Percentiles rank a stretch among this genome's conserved stretches.
phyloP scores from a whole-genome alignment of 1,139 yeast genomes.

The Candida gigantensis region DNA sequence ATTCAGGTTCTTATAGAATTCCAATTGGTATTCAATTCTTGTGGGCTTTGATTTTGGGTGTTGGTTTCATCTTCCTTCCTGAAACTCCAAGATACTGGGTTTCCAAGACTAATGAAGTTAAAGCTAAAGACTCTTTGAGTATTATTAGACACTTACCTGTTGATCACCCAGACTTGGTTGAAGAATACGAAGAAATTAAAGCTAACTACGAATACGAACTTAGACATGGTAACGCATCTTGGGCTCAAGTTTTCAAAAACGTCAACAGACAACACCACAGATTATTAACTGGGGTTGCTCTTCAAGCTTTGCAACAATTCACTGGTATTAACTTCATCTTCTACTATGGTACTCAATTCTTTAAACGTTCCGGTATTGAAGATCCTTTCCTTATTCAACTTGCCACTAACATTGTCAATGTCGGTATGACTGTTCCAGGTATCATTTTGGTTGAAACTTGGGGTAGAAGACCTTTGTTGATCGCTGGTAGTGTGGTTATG shows the following conservation, averaged over 20 bases:
- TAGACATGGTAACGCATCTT: conserved; percentile 31
- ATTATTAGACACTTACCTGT: conserved; percentile 36
- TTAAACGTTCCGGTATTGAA: conserved; percentile 54
- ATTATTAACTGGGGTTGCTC: conserved; percentile 34
- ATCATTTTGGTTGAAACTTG: conserved; percentile 35
- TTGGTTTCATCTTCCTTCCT: conserved; percentile 59
- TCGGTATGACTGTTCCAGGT: conserved; percentile 40
- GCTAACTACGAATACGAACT: conserved; percentile 40
- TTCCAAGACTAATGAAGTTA: conserved; percentile 52
- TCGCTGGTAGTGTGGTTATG: conserved; percentile 65
- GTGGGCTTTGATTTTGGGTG: conserved; percentile 42
- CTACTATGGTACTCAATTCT: conserved; percentile 68
- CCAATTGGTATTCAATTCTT: conserved; percentile 57
- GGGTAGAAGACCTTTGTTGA: conserved; percentile 40
- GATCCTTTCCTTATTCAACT: conserved; percentile 39
- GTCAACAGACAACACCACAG: conserved; percentile 38
- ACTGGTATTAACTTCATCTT: conserved; percentile 75
- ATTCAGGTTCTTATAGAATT: conserved; percentile 64
- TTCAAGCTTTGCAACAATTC: conserved; percentile 63
- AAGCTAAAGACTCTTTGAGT: conserved; percentile 48
- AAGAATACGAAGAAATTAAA: conserved; percentile 40
- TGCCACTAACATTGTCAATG: conserved; percentile 42
- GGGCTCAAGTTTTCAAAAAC: conserved; percentile 35
- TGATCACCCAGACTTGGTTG: conserved; percentile 43
- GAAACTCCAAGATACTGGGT: conserved; percentile 79